Evolutionary conservation across 495 filamentous ascomycete species (phyloP), one percentile per base, ranked within the genome.

Genomic region (Rusavskia elegans): DNA sequence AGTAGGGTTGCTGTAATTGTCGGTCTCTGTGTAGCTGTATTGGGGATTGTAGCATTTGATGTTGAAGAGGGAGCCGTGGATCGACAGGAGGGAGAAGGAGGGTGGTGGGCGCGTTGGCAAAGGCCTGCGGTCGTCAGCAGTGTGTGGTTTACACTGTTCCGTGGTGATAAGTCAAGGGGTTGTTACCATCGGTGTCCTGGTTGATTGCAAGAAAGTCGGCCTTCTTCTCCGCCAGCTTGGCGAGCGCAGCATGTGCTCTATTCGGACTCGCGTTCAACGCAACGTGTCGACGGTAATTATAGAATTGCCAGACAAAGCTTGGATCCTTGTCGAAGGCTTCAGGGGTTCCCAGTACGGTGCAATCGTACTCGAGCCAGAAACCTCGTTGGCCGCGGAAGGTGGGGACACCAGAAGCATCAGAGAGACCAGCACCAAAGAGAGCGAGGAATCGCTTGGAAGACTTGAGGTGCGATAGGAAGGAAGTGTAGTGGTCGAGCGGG

Each of bases 291-390:
- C 85, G 68, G 63, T 87, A 83, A 50, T 68, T 77, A 62, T 92
- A 90, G 57, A 94, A 92, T 57, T 88, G 77, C 87, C 87, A 93
- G 7, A 89, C 85, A 19, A 90, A 67, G 3, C 76, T 83, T 6
- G 78, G 76, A 54, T 78, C 64, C 1, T 53, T 55, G 4, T 68
- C 59, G 54, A 81, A 83, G 3, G 77, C 79, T 58, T 72, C 72
- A 3, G 82, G 82, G 0, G 84, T 88, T 0, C 87, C 87, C 5
- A 92, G 69, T 6, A 65, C 59, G 3, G 71, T 81, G 19, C 61
- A 85, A 76, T 36, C 77, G 78, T 30, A 8, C 29, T 30, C 29
- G 8, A 3, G 4, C 29, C 29, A 30, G 29, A 30, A 8, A 30
- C 53, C 84, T 70, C 87, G 87, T 92, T 37, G 86, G 6, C 86